Evolutionary conservation across 169 alveolate species (phyloP).

Genomic region (Toxoplasma gondii): DNA sequence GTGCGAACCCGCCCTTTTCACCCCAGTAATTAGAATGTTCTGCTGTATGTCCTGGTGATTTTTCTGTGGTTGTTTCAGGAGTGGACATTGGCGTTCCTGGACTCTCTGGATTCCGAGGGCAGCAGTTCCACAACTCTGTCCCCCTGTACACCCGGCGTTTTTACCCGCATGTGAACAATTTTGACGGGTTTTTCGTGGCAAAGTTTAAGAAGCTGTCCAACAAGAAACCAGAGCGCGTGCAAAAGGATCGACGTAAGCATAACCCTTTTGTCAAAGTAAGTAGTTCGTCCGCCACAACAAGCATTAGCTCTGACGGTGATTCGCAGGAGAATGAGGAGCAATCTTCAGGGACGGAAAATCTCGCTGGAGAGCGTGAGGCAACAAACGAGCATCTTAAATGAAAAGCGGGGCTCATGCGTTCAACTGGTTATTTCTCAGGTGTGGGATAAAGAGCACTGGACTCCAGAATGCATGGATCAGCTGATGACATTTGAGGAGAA

Average conservation of each 20-base stretch:
- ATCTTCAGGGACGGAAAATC: background rate
- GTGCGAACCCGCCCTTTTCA: no score
- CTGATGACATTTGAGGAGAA: background rate
- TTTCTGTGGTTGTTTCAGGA: constrained; percentile 40
- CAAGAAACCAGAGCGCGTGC: constrained; percentile 71
- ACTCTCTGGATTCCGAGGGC: constrained; percentile 89
- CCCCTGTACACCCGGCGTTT: constrained; percentile 86
- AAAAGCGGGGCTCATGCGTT: background rate
- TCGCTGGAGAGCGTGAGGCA: background rate
- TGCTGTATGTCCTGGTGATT: no score
- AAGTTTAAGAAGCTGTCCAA: constrained; percentile 93
- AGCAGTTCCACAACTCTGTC: constrained; percentile 90
- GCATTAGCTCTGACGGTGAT: background rate
- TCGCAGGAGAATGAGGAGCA: background rate
- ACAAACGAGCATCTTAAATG: background rate
- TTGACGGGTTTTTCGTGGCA: constrained; percentile 98
- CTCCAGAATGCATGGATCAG: constrained; percentile 25
- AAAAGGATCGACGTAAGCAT: constrained; percentile 55
- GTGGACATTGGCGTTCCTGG: constrained; percentile 93
- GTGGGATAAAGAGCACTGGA: constrained; percentile 31
- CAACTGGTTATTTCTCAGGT: background rate
- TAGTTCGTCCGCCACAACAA: background rate
- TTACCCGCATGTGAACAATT: constrained; percentile 95
- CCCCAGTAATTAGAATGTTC: no score
- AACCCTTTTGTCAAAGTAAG: constrained; percentile 47